Evolutionary conservation across 495 filamentous ascomycete species (phyloP), one percentile per base, ranked within the genome.

Genomic region (Trichoderma orchidacearum): DNA sequence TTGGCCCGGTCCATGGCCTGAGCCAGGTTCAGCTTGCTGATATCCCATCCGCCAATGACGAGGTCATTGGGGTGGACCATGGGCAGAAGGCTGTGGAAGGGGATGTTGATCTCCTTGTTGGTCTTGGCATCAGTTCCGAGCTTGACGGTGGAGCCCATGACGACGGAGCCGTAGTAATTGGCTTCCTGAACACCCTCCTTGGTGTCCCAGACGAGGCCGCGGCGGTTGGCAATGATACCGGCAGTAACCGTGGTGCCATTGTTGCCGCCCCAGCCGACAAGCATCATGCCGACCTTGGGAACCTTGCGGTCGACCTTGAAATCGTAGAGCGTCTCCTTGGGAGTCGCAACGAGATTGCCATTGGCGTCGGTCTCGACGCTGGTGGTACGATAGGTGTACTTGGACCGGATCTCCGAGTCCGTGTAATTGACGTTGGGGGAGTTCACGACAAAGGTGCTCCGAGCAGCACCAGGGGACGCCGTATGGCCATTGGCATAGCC

Each of bases 11-110:
- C 93, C 94, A 97, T 97, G 60, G 94, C 84, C 28, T 86, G 79
- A 53, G 90, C 88, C 36, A 98, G 77, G 70, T 92, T 85, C 82
- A 96, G 74, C 65, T 77, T 73, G 73, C 86, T 95, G 71, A 98
- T 97, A 64, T 98, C 93, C 93, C 93, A 98, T 60, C 93, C 93
- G 64, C 94, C 92, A 70, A 98, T 80, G 68, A 88, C 84, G 32
- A 98, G 81, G 67, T 98, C 90, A 71, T 98, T 95, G 60, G 93
- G 93, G 72, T 97, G 92, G 59, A 89, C 89, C 91, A 98, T 97
- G 51, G 93, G 93, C 56, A 98, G 79, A 61, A 96, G 76, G 66
- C 94, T 80, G 66, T 89, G 89, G 80, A 97, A 93, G 51, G 93
- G 93, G 63, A 98, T 86, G 74, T 97, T 95, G 75, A 98, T 81